phyloP scores from a whole-genome alignment of 352 stramenopile species.

The Phytophthora sojae region DNA sequence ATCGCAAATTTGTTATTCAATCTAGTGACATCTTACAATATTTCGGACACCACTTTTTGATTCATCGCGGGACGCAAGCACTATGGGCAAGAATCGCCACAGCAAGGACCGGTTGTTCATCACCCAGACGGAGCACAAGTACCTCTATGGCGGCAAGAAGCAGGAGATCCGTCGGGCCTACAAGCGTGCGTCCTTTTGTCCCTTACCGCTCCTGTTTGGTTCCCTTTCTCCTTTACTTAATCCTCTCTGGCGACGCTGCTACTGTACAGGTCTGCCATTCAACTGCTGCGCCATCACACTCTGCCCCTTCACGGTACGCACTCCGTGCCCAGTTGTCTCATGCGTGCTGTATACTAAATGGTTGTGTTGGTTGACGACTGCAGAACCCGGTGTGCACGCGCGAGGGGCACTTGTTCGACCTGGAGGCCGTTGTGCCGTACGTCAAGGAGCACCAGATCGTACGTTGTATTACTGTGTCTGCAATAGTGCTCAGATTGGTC shows the following conservation, averaged over 20 bases:
- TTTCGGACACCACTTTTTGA: not conserved
- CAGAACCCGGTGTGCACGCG: constrained; percentile 95
- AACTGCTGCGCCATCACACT: constrained; percentile 98
- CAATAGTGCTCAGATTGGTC: not conserved
- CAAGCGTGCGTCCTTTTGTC: constrained; percentile 50
- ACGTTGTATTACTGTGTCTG: constrained; percentile 21
- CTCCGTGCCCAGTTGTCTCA: not conserved
- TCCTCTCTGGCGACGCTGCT: not conserved
- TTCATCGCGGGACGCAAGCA: constrained; percentile 2
- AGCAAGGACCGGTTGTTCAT: constrained; percentile 92
- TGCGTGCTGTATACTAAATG: not conserved
- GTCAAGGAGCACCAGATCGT: constrained; percentile 95
- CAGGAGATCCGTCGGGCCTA: constrained; percentile 80
- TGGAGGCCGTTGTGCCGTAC: constrained; percentile 96
- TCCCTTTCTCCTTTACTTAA: constrained; percentile 2
- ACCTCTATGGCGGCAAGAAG: constrained; percentile 95
- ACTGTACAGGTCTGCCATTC: constrained; percentile 92
- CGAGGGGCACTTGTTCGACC: constrained; percentile 97
- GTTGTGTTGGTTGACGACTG: not conserved
- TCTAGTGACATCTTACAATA: too few relatives aligned
- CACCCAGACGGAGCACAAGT: constrained; percentile 93
- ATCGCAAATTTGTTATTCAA: too few relatives aligned
- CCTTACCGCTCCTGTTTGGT: not conserved
- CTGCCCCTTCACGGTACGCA: constrained; percentile 78
- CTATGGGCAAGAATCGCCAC: constrained; percentile 93